Percentiles rank a stretch among this genome's conserved stretches.
These are phyloP conservation scores for Metschnikowia reukaufii DNA, from an alignment of 805 yeast species.

Conservation along the genomic window DNA sequence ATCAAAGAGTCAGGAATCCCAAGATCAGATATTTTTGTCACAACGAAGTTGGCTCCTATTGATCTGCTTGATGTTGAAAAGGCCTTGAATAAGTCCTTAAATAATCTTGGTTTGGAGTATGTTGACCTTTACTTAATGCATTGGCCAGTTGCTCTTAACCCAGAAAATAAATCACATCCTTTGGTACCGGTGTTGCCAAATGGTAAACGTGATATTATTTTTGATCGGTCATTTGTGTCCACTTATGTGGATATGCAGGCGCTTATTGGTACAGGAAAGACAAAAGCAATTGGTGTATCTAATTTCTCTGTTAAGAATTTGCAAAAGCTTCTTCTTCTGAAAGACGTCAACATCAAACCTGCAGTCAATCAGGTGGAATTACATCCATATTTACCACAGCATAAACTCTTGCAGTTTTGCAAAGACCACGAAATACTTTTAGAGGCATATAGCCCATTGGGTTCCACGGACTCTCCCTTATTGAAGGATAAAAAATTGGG, in stretches of 20 bases:
- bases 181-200: conserved; percentile 34
- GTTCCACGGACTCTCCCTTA: conserved; percentile 56
- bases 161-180: conserved; percentile 34
- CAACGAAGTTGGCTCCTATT: conserved; percentile 68
- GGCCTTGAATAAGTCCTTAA: conserved; percentile 58
- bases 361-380: conserved; percentile 74
- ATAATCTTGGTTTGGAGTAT: conserved; percentile 67
- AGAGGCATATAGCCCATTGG: conserved; percentile 81
- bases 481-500: conserved; percentile 44
- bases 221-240: conserved; percentile 45
- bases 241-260: conserved; percentile 67
- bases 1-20: conserved; percentile 58
- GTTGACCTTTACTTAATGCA: conserved; percentile 79
- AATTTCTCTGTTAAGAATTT: conserved; percentile 61
- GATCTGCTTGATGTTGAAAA: conserved; percentile 51
- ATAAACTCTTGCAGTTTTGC: conserved; percentile 53
- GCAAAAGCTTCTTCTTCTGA: conserved; percentile 47
- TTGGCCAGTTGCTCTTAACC: conserved; percentile 69
- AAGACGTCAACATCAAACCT: conserved; percentile 56
- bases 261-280: conserved; percentile 49
- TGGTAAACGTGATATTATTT: conserved; percentile 36
- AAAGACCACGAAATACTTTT: conserved; percentile 52
- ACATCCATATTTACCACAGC: conserved; percentile 72
- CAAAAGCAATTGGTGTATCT: conserved; percentile 74
- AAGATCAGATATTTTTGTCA: conserved; percentile 64